These are phyloP conservation scores for Boletellus deceptivus DNA, from an alignment of 1,284 basidiomycete genomes.

Conservation along the genomic window DNA sequence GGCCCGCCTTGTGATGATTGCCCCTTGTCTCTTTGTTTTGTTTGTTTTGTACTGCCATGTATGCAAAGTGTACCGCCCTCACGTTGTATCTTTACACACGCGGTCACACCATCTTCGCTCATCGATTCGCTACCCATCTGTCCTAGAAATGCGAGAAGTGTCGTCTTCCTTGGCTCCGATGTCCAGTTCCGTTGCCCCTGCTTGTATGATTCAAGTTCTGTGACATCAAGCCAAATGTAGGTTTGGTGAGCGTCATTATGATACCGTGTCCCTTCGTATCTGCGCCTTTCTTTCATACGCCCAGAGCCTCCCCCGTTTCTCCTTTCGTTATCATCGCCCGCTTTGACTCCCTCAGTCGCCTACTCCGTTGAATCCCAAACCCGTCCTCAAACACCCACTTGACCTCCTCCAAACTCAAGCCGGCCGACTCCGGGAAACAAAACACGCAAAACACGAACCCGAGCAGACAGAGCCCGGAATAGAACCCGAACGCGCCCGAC, in stretches of 20 bases:
- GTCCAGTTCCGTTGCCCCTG: too few species aligned
- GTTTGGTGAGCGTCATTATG: not conserved
- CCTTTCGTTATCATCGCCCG: constrained; percentile 7
- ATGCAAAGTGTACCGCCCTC: too few species aligned
- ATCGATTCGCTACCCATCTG: too few species aligned
- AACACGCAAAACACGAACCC: constrained; percentile 69
- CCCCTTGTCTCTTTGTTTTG: not conserved
- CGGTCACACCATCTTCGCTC: too few species aligned
- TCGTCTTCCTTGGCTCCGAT: too few species aligned
- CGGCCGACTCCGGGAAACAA: constrained; percentile 78
- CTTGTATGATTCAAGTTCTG: too few species aligned
- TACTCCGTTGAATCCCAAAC: constrained; percentile 58
- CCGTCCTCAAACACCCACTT: constrained; percentile 55
- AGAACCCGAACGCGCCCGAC: constrained; percentile 78
- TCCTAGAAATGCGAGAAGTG: too few species aligned
- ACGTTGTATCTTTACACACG: too few species aligned
- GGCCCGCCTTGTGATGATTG: not conserved
- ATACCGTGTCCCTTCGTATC: not conserved
- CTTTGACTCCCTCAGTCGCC: constrained; percentile 28
- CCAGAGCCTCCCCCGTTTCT: not conserved
- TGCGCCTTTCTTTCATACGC: not conserved
- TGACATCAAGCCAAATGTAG: too few species aligned
- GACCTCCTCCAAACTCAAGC: constrained; percentile 77
- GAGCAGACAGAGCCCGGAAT: constrained; percentile 70
- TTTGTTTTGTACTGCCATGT: too few species aligned